A percentile compares a stretch with the other conserved stretches of the same genome.
Evolutionary conservation across 345 rosid genomes (phyloP).

Genomic region (Psidium friedrichsthalianum): DNA sequence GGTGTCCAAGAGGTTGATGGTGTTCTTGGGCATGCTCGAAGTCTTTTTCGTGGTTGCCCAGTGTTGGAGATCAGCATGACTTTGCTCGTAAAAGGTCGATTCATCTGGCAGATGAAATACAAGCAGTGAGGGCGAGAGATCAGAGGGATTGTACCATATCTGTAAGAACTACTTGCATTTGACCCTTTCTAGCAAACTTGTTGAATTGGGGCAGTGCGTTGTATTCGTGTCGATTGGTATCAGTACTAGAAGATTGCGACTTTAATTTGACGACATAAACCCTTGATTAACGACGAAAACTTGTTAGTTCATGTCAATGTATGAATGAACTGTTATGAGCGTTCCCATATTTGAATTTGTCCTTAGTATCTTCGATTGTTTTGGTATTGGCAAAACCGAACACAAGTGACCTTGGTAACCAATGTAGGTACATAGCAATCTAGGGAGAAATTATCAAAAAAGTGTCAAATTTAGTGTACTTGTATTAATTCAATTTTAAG

Average conservation of each 20-base stretch:
- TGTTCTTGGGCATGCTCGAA: not conserved
- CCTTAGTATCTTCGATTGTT: too few species aligned
- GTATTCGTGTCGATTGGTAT: not conserved
- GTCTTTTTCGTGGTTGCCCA: not conserved
- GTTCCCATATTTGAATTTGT: not conserved
- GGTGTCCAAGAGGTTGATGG: not conserved
- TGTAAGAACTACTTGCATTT: not conserved
- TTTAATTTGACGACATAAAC: not conserved
- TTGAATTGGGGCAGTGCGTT: not conserved
- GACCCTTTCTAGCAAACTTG: not conserved
- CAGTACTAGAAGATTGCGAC: not conserved
- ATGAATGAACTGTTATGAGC: rapidly evolving
- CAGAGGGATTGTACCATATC: not conserved
- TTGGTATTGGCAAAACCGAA: too few species aligned
- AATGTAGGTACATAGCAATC: too few species aligned
- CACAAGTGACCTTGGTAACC: too few species aligned
- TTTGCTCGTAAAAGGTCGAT: not conserved
- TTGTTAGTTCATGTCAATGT: not conserved
- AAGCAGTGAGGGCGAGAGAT: not conserved
- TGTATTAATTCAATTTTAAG: too few species aligned
- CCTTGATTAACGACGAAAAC: not conserved
- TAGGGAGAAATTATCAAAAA: too few species aligned
- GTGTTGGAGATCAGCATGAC: not conserved
- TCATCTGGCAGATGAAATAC: not conserved
- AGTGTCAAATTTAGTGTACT: too few species aligned